Evolutionary conservation across 176 grass and related monocot species (phyloP).

Genomic region (Triticum aestivum): IWGSC_CS_RefSeq_v2.1 NC_057812.1:1739290-1739789

Average conservation of each 20-base stretch:
- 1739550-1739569: too few relatives aligned
- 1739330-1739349: neutral
- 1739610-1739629: too few relatives aligned
- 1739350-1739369: accelerated
- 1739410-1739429: neutral
- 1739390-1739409: neutral
- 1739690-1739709: too few relatives aligned
- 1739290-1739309: accelerated
- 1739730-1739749: too few relatives aligned
- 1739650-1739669: too few relatives aligned
- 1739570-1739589: too few relatives aligned
- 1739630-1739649: too few relatives aligned
- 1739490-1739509: neutral
- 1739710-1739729: too few relatives aligned
- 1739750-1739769: too few relatives aligned
- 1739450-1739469: neutral
- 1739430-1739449: neutral
- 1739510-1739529: conserved; percentile 16
- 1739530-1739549: neutral
- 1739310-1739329: accelerated
- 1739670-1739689: too few relatives aligned
- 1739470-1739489: neutral
- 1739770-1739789: too few relatives aligned
- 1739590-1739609: too few relatives aligned
- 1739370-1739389: neutral